Conservation (phyloP, 768 basidiomycete species). For the Boletus sensibilis region DNA sequence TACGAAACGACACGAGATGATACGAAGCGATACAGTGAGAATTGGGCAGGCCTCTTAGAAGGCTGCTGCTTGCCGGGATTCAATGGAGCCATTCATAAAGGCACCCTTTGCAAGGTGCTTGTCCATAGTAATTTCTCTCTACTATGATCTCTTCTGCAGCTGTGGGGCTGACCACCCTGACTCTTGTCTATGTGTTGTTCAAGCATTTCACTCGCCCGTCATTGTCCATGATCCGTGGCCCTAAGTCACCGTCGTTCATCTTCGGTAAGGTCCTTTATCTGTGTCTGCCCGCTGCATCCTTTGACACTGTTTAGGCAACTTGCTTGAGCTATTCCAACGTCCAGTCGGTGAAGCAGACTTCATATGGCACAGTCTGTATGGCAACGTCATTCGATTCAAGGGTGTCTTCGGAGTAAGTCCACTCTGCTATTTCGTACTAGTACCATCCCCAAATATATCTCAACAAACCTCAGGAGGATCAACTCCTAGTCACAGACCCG, state of each 20-base stretch:
- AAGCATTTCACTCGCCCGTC: constrained; percentile 1
- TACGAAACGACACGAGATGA: neutral
- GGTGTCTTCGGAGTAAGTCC: constrained; percentile 22
- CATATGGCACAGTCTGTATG: constrained; percentile 31
- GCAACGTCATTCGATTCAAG: constrained; percentile 25
- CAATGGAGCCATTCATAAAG: neutral
- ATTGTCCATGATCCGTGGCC: constrained; percentile 15
- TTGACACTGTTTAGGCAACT: constrained; percentile 22
- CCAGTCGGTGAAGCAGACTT: constrained; percentile 30
- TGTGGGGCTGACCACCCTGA: neutral
- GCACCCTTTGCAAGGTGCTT: neutral
- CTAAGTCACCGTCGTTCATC: constrained; percentile 16
- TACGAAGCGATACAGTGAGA: neutral
- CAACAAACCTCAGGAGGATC: constrained; percentile 37
- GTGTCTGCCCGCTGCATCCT: constrained; percentile 8
- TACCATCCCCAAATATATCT: constrained; percentile 6
- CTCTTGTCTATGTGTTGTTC: neutral
- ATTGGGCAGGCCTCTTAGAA: too few species aligned
- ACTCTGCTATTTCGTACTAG: neutral
- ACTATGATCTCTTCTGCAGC: constrained; percentile 4
- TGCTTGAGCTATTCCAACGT: constrained; percentile 24
- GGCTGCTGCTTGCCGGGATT: neutral
- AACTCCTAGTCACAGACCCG: constrained; percentile 45
- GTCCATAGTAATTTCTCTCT: too few species aligned
- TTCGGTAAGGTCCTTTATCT: constrained; percentile 5